Evolutionary conservation across 495 filamentous ascomycete species (phyloP), one percentile per base, ranked within the genome.

Genomic region (Pseudoneurospora amorphoporcata): DNA sequence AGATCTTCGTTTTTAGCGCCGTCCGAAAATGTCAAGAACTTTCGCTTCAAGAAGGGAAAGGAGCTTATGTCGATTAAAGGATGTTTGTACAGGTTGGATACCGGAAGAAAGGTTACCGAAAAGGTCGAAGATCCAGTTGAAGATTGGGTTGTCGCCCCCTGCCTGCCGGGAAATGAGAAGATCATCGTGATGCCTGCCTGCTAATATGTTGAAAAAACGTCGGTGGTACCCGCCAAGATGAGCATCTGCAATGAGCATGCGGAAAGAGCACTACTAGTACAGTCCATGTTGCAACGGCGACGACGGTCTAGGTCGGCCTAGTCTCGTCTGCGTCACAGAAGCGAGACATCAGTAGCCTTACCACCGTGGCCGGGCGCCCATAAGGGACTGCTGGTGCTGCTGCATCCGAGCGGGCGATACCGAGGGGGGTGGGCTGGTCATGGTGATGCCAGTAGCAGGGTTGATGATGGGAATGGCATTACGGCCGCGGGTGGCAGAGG

Each of bases 391-490:
- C 14, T 35, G 47, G n/a, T 47, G 90, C 85, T 65, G 77, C 72
- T 94, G 92, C 91, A 95, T 91, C 85, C 93, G 87, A 79, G 85
- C 90, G 71, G 94, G 93, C 69, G 94, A 95, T 77, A 97, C 91
- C 72, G 93, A 97, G 69, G 88, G 91, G 3, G 95, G 95, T 75
- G 95, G 96, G 85, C 94, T 97, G 41, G 94, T 88, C 82, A 97
- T 87, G 75, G 88, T 89, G 82, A 95, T 88, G 74, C 95, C 94
- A 40, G 96, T 98, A 73, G 86, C 91, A 41, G 95, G 95, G 87
- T 99, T 97, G 83, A 99, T 91, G 80, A 99, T 99, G 19, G 95
- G 96, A 76, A 99, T 99, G 76, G 95, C 93, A 80, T 97, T 98
- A 76, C 95, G 92, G 75, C 91, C 89, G 80, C 96, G 92, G 72